These are phyloP conservation scores for Collybia sordida DNA, from an alignment of 768 basidiomycete genomes.

Conservation along the genomic window DNA sequence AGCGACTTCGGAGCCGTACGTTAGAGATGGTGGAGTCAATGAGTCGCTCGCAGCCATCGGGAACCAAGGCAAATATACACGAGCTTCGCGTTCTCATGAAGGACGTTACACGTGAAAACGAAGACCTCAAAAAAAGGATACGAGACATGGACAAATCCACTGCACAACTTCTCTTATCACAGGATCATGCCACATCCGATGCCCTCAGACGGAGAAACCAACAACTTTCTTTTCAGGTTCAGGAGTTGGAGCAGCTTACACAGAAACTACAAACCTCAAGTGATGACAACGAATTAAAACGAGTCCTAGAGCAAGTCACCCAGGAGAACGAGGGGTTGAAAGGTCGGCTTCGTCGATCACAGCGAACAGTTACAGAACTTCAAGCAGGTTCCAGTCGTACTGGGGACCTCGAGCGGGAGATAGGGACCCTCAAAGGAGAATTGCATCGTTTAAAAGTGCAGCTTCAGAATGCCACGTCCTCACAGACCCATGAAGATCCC, in stretches of 20 bases:
- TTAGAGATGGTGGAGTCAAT: conserved; percentile 31
- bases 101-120: conserved; percentile 41
- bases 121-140: conserved; percentile 31
- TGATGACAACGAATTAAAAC: conserved; percentile 22
- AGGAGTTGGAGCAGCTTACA: conserved; percentile 31
- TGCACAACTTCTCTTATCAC: conserved; percentile 30
- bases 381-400: conserved; percentile 3
- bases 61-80: conserved; percentile 22
- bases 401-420: conserved; percentile 8
- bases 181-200: conserved; percentile 28
- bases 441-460: conserved; percentile 11
- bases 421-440: conserved; percentile 11
- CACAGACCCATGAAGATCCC: conserved; percentile 6
- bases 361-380: conserved; percentile 1
- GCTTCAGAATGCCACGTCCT: conserved; percentile 4
- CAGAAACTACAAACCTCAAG: conserved; percentile 28
- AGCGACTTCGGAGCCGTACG: conserved; percentile 25
- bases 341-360: conserved; percentile 25
- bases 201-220: conserved; percentile 32
- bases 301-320: conserved; percentile 24
- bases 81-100: conserved; percentile 35
- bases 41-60: conserved; percentile 18
- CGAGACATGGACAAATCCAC: conserved; percentile 36
- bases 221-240: conserved; percentile 25
- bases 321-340: conserved; percentile 37